Evolutionary conservation across 352 stramenopile species (phyloP).

Genomic region (Globisporangium nodosum): DNA sequence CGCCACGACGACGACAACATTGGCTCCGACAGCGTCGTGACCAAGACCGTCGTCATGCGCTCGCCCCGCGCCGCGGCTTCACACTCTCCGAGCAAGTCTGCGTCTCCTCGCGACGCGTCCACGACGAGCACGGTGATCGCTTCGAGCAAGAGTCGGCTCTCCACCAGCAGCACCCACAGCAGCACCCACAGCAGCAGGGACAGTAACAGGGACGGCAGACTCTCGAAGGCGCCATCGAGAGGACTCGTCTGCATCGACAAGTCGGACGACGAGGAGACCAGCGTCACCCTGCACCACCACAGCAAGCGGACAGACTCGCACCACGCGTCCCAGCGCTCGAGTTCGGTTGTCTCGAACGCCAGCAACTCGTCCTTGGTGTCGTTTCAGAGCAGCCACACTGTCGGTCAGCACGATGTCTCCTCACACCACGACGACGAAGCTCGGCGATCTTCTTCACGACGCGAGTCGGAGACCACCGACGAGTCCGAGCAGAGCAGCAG

Average conservation of each 20-base stretch:
- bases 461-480: neutral
- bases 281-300: neutral
- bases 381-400: slow-evolving; percentile 3
- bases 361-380: neutral
- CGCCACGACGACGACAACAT: slow-evolving; percentile 29
- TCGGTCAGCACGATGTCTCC: neutral
- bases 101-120: neutral
- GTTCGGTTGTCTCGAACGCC: slow-evolving; percentile 6
- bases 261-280: slow-evolving; percentile 9
- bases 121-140: neutral
- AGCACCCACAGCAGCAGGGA: neutral
- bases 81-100: neutral
- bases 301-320: slow-evolving; percentile 4
- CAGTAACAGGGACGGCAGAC: neutral
- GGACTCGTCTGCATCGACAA: slow-evolving; percentile 15
- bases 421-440: neutral
- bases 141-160: neutral
- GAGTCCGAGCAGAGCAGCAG: neutral
- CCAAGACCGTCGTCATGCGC: slow-evolving; percentile 50
- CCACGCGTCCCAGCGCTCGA: slow-evolving; percentile 7
- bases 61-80: slow-evolving; percentile 18
- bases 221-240: slow-evolving; percentile 10
- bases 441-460: neutral
- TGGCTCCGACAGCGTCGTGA: slow-evolving; percentile 31
- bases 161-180: neutral